A percentile compares a stretch with the other conserved stretches of the same genome.
Conservation (phyloP, 73 alveolate genomes). For the Tetrahymena elliotti region DNA sequence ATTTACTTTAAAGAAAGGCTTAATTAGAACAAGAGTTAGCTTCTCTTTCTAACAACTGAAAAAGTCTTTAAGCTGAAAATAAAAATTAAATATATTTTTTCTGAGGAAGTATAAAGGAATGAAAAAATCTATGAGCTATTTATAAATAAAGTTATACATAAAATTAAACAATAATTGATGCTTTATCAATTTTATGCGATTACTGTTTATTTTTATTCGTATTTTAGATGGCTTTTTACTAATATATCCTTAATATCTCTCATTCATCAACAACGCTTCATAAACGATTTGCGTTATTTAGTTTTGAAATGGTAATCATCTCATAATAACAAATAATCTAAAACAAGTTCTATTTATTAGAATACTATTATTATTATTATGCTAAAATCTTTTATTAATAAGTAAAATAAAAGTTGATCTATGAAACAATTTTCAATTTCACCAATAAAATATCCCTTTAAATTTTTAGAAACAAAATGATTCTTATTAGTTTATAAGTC, state of each 20-base stretch:
- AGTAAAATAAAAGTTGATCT: no score
- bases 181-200: not conserved
- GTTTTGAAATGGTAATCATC: no score
- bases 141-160: no score
- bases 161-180: not conserved
- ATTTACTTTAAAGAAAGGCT: not conserved
- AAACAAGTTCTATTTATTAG: no score
- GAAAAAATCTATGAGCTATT: not conserved
- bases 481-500: no score
- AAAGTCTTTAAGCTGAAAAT: not conserved
- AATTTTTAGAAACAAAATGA: no score
- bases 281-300: not conserved
- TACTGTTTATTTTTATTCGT: not conserved
- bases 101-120: not conserved
- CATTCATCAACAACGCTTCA: not conserved
- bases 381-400: no score
- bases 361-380: no score
- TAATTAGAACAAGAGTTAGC: not conserved
- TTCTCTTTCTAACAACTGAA: not conserved
- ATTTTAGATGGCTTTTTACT: not conserved
- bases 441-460: no score
- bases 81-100: not conserved
- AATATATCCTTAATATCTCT: not conserved
- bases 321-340: no score
- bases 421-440: no score